Base-by-base conservation (phyloP, 768 basidiomycete genomes). In the Lactarius trivialis region DNA sequence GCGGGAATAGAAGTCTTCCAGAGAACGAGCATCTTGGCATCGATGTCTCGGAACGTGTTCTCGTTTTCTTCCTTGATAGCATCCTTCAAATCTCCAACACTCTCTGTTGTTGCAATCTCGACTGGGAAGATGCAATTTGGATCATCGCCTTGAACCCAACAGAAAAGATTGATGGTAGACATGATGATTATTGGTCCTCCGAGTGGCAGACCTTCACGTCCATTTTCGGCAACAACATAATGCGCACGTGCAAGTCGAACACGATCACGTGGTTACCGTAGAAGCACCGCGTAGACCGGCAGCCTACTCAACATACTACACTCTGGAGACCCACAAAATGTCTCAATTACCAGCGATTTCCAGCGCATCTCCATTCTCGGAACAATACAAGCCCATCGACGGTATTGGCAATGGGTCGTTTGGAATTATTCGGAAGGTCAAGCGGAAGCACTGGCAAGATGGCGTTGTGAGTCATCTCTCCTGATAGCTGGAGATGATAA, bases 401-500 rank as follows among this genome's bases (percentile, higher is more conserved):
- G 81, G 97, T 60, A 96, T 99, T 52, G 97, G 97, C 4, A 98
- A 95, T 69, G 97, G 97, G 30, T 91, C 90, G 5, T 99, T 99
- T 77, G 97, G 97, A 1, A 91, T 98, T 64, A 99, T 99, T 67
- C 85, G 93, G 63, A 98, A 98, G 77, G 95, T 98, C 14, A 79
- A 85, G 65, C 78, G 93, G 68, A 91, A 91, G 73, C 75, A n/a
- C n/a, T n/a, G n/a, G n/a, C n/a, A 81, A 15, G 94, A 97, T 73
- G 91, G 91, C 36, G 69, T 83, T 73, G 93, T 94, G 67, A 66
- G 89, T 82, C 0, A 15, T 59, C 36, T 41, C 63, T 14, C 33
- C 21, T 17, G 50, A 32, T 12, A 14, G 33, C 19, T 41, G 17
- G 24, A 6, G n/a, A n/a, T n/a, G n/a, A 32, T 65, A 48, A 21